Percentiles rank a stretch among this genome's conserved stretches.
phyloP scores from a whole-genome alignment of 164 flowering plant genomes.

The Tetracentron sinense region DNA sequence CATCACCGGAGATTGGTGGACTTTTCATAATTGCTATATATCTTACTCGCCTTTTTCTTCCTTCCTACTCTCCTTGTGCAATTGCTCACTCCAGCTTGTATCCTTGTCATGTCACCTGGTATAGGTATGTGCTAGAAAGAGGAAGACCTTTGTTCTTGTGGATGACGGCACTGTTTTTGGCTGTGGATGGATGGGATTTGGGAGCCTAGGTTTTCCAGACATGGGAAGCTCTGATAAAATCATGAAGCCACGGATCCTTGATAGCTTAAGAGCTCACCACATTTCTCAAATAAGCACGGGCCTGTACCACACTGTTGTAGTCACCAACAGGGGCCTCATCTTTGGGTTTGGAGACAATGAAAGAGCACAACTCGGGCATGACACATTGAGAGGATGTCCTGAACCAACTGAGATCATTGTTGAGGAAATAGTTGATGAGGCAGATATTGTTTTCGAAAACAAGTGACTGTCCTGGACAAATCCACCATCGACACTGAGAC shows the following conservation, averaged over 20 bases:
- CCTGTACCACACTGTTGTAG: conserved; percentile 54
- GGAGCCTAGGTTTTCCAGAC: conserved; percentile 65
- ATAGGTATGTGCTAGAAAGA: conserved; percentile 71
- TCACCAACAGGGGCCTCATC: conserved; percentile 41
- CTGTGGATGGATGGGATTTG: conserved; percentile 71
- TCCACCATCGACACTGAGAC: too few relatives aligned
- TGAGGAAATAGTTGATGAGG: conserved; percentile 26
- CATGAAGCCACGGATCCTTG: conserved; percentile 42
- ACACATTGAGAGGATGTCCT: conserved; percentile 49
- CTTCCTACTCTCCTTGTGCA: too few relatives aligned
- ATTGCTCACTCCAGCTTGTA: background rate
- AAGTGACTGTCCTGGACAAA: too few relatives aligned
- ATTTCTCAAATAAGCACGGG: conserved; percentile 70
- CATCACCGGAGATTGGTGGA: too few relatives aligned
- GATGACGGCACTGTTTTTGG: conserved; percentile 54
- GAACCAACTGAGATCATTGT: conserved; percentile 53
- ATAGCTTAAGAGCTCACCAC: conserved; percentile 44
- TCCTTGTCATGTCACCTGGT: background rate
- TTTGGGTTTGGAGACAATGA: conserved; percentile 77
- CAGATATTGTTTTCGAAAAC: too few relatives aligned
- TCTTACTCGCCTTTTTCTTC: too few relatives aligned
- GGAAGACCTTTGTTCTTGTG: conserved; percentile 59
- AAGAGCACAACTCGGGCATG: conserved; percentile 66
- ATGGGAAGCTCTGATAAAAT: conserved; percentile 51
- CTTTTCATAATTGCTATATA: too few relatives aligned